Percentiles rank a stretch among this genome's conserved stretches.
phyloP scores from a whole-genome alignment of 2,329 filamentous ascomycete species.

The Lomentospora prolificans region DNA sequence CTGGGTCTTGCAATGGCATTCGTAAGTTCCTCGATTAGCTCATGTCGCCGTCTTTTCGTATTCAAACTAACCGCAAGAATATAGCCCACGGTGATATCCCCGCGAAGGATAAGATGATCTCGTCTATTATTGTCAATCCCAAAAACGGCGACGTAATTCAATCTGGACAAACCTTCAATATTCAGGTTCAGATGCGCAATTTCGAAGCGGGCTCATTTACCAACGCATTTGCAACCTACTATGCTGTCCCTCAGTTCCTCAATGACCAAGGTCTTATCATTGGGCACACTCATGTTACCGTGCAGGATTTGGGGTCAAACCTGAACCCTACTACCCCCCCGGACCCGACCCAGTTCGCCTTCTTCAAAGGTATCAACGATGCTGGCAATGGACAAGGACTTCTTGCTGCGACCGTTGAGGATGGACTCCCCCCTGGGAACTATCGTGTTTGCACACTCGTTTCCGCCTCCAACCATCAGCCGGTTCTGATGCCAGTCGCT shows the following conservation, averaged over 20 bases:
- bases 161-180: constrained; percentile 29
- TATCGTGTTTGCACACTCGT: constrained; percentile 34
- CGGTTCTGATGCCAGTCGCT: constrained; percentile 33
- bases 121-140: constrained; percentile 34
- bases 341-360: constrained; percentile 28
- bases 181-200: constrained; percentile 31
- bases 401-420: constrained; percentile 24
- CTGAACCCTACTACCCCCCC: constrained; percentile 33
- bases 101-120: constrained; percentile 35
- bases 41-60: no score
- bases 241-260: constrained; percentile 35
- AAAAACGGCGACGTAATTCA: constrained; percentile 30
- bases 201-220: constrained; percentile 38
- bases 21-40: constrained; percentile 20
- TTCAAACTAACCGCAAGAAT: background rate
- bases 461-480: constrained; percentile 31
- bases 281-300: constrained; percentile 37
- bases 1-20: constrained; percentile 46
- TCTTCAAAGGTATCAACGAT: constrained; percentile 33
- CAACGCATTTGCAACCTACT: constrained; percentile 39
- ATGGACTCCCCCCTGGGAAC: constrained; percentile 29
- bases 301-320: constrained; percentile 34
- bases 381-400: constrained; percentile 26
- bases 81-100: constrained; percentile 35
- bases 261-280: constrained; percentile 28